A percentile compares a stretch with the other conserved stretches of the same genome.
Evolutionary conservation across 805 yeast genomes (phyloP).

Genomic region (Candida mattraensis): DNA sequence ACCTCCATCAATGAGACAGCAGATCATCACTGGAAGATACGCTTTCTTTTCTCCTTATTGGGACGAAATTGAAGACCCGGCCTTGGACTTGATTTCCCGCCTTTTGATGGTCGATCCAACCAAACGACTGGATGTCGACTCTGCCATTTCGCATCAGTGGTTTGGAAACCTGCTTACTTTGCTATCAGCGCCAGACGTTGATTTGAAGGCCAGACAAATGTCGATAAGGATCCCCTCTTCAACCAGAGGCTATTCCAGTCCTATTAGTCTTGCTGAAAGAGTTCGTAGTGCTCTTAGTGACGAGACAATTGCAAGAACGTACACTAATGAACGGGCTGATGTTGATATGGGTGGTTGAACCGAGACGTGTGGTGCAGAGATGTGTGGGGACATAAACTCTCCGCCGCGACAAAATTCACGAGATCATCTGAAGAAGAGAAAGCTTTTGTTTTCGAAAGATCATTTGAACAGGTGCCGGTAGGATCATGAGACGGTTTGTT

Average conservation of each 20-base stretch:
- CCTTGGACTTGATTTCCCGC: conserved; percentile 62
- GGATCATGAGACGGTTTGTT: too few species aligned
- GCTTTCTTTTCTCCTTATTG: conserved; percentile 81
- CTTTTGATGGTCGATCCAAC: conserved; percentile 54
- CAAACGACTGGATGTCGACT: conserved; percentile 41
- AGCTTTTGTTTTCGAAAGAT: neutral
- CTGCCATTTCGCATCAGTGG: conserved; percentile 47
- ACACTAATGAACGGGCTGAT: conserved; percentile 9
- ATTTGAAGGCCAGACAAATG: conserved; percentile 6
- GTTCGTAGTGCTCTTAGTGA: conserved; percentile 26
- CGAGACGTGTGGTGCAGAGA: neutral
- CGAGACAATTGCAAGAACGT: conserved; percentile 21
- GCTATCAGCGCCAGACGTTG: conserved; percentile 1
- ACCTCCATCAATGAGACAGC: conserved; percentile 77
- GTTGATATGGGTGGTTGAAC: conserved; percentile 11
- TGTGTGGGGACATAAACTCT: too few species aligned
- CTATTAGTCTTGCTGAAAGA: conserved; percentile 29
- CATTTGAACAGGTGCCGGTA: too few species aligned
- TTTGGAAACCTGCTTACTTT: conserved; percentile 22
- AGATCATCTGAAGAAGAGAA: neutral
- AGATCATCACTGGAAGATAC: conserved; percentile 62
- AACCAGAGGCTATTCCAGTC: conserved; percentile 28
- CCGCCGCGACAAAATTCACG: too few species aligned
- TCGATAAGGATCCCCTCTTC: conserved; percentile 25
- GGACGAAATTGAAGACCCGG: conserved; percentile 68